phyloP scores from a whole-genome alignment of 2,329 filamentous ascomycete species.

The Capronia coronata region DNA sequence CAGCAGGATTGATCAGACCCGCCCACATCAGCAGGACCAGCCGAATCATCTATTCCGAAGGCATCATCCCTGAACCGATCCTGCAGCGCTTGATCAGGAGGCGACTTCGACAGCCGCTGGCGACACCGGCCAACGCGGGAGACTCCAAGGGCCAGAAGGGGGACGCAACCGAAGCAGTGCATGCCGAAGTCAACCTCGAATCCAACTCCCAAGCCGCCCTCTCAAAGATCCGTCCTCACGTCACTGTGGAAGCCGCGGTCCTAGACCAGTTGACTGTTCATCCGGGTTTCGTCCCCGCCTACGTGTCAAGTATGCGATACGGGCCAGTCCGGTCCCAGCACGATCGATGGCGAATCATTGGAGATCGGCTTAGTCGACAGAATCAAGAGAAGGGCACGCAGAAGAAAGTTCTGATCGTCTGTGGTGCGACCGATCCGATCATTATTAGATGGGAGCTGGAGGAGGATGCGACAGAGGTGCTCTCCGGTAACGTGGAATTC shows the following conservation, averaged over 20 bases:
- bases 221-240: constrained; percentile 45
- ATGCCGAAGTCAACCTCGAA: constrained; percentile 36
- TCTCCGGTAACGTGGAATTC: constrained; percentile 56
- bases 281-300: constrained; percentile 61
- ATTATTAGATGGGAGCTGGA: constrained; percentile 59
- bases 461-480: constrained; percentile 52
- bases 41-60: constrained; percentile 56
- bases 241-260: constrained; percentile 58
- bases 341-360: constrained; percentile 55
- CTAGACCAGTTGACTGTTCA: constrained; percentile 64
- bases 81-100: constrained; percentile 47
- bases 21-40: constrained; percentile 56
- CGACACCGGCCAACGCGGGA: constrained; percentile 29
- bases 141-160: constrained; percentile 33
- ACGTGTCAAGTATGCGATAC: constrained; percentile 63
- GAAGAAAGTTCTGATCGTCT: constrained; percentile 53
- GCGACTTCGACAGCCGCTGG: constrained; percentile 43
- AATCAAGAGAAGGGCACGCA: constrained; percentile 34
- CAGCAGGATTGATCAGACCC: constrained; percentile 66
- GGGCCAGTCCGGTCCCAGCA: constrained; percentile 63
- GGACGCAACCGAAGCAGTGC: constrained; percentile 38
- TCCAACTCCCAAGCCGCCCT: constrained; percentile 43
- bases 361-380: constrained; percentile 43
- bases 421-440: constrained; percentile 61
- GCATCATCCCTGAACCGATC: constrained; percentile 54